These are phyloP conservation scores for Reutealis trisperma DNA, from an alignment of 345 rosid species.

Conservation along the genomic window DNA sequence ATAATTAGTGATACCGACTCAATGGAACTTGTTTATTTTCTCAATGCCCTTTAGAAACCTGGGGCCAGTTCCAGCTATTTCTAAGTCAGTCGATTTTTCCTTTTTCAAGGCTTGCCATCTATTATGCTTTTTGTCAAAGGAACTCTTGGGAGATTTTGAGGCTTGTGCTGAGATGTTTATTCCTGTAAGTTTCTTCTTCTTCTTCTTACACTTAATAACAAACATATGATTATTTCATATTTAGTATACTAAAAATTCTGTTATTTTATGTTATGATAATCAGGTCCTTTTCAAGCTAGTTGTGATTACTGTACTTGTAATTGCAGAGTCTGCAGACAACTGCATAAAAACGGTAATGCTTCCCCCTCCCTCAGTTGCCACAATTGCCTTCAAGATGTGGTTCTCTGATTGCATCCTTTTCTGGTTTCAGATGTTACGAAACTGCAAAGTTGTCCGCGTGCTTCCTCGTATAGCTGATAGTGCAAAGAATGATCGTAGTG, in stretches of 20 bases:
- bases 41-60: background rate
- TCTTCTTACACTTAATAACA: no score
- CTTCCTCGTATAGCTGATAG: conserved; percentile 90
- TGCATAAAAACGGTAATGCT: conserved; percentile 89
- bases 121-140: conserved; percentile 90
- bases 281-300: conserved; percentile 99
- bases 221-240: conserved; percentile 3
- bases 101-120: conserved; percentile 82
- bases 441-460: conserved; percentile 91
- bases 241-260: conserved; percentile 24
- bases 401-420: conserved; percentile 27
- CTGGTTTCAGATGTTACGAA: conserved; percentile 76
- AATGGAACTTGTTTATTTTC: background rate
- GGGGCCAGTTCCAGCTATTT: conserved; percentile 10
- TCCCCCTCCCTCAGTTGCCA: conserved; percentile 4
- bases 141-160: conserved; percentile 96
- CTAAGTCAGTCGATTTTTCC: conserved; percentile 21
- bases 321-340: conserved; percentile 98
- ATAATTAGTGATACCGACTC: background rate
- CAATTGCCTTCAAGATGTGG: background rate
- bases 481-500: conserved; percentile 92
- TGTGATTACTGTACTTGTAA: conserved; percentile 99
- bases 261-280: conserved; percentile 47
- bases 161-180: conserved; percentile 90
- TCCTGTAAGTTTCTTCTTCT: conserved; percentile 62